These are phyloP conservation scores for Pythium biforme DNA, from an alignment of 352 stramenopile species.

Conservation along the genomic window DNA sequence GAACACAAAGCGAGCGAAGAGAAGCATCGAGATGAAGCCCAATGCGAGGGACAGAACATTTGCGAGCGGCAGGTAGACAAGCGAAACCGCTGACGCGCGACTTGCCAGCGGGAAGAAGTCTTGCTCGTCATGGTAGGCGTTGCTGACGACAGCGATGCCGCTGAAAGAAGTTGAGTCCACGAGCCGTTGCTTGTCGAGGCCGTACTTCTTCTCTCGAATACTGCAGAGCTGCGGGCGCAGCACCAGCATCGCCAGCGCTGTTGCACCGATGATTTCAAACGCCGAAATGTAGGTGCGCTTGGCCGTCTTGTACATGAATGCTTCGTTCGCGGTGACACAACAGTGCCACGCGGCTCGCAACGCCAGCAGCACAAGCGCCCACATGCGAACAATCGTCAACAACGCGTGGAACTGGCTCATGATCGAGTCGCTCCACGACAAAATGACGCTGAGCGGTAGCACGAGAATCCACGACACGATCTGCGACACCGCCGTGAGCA, in stretches of 20 bases:
- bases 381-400: conserved; percentile 38
- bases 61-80: conserved; percentile 19
- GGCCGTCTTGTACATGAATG: conserved; percentile 25
- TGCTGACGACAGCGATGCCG: conserved; percentile 14
- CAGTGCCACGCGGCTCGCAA: conserved; percentile 43
- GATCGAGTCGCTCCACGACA: conserved; percentile 28
- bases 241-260: background rate
- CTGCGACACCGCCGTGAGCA: conserved; percentile 38
- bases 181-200: conserved; percentile 21
- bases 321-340: conserved; percentile 30
- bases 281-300: conserved; percentile 34
- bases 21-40: background rate
- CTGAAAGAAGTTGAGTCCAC: conserved; percentile 18
- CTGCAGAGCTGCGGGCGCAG: conserved; percentile 12
- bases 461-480: conserved; percentile 55
- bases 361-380: conserved; percentile 34
- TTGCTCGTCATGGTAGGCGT: conserved; percentile 26
- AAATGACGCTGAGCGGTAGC: conserved; percentile 35
- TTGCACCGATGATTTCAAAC: conserved; percentile 29
- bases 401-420: conserved; percentile 29
- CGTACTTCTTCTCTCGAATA: conserved; percentile 28
- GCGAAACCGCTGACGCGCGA: conserved; percentile 12
- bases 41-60: conserved; percentile 17
- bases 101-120: conserved; percentile 24
- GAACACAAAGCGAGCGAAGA: conserved; percentile 11